Conservation (phyloP, 2,329 filamentous ascomycete species). For the Hymenoscyphus fructigenus region DNA sequence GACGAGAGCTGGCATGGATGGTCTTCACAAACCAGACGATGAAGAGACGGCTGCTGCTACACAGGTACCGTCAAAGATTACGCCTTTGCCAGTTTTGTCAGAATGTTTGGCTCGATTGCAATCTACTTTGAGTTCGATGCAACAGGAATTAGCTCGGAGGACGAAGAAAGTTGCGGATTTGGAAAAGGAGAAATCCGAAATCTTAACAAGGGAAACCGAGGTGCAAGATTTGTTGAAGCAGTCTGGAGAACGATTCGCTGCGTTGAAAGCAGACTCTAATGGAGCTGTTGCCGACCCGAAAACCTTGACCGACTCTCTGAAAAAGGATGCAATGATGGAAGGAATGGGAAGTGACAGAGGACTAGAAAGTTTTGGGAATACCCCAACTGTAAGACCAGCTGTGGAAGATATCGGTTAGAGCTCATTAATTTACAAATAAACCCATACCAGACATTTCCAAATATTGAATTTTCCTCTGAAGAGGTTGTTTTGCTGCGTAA, state of each 20-base stretch:
- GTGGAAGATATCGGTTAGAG: constrained; percentile 35
- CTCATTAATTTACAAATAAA: not conserved
- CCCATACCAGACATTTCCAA: not conserved
- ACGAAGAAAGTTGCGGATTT: constrained; percentile 64
- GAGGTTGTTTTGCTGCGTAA: not conserved
- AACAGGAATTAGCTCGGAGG: constrained; percentile 60
- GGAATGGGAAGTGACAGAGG: constrained; percentile 33
- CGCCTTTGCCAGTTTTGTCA: constrained; percentile 71
- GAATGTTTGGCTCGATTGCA: constrained; percentile 66
- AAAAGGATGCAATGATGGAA: constrained; percentile 14
- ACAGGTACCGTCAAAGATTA: constrained; percentile 58
- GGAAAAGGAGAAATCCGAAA: constrained; percentile 65
- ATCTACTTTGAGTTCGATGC: constrained; percentile 60
- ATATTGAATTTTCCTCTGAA: not conserved
- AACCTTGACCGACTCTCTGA: constrained; percentile 16
- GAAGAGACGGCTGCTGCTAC: constrained; percentile 37
- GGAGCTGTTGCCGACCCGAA: constrained; percentile 33
- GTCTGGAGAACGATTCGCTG: constrained; percentile 71
- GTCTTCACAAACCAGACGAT: constrained; percentile 50
- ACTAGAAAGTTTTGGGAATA: constrained; percentile 42
- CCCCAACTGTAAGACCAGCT: constrained; percentile 33
- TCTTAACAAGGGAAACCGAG: constrained; percentile 70
- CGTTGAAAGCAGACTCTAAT: constrained; percentile 50
- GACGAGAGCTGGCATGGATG: constrained; percentile 83
- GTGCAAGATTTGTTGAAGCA: constrained; percentile 80